Percentiles rank a stretch among this genome's conserved stretches.
phyloP scores from a whole-genome alignment of 2,329 filamentous ascomycete species.

The Fusarium sacchari region DNA sequence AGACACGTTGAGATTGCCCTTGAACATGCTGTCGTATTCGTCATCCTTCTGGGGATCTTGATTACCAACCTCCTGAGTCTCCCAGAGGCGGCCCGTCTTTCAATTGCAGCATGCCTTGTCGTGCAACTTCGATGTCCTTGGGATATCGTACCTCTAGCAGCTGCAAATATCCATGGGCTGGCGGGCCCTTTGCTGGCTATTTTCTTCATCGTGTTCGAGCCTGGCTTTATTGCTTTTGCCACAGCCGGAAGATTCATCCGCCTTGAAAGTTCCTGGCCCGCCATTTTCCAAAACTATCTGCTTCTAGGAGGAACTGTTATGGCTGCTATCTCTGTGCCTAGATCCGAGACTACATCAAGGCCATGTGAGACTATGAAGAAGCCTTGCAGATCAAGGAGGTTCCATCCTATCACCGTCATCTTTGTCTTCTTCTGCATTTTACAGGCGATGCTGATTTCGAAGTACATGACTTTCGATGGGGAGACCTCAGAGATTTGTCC shows the following conservation, averaged over 20 bases:
- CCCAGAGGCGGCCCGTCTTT: constrained; percentile 24
- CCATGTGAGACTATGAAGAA: background rate
- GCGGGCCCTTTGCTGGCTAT: constrained; percentile 3
- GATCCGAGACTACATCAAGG: background rate
- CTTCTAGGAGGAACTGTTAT: constrained; percentile 16
- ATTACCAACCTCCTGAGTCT: background rate
- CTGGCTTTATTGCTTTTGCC: background rate
- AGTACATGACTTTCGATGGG: constrained; percentile 18
- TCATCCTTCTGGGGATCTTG: constrained; percentile 2
- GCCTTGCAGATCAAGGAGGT: background rate
- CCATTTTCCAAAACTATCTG: background rate
- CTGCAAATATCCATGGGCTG: background rate
- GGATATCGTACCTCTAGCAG: background rate
- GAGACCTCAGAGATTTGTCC: background rate
- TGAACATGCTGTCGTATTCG: constrained; percentile 17
- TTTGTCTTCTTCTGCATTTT: constrained; percentile 8
- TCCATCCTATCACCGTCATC: constrained; percentile 3
- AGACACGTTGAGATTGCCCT: constrained; percentile 16
- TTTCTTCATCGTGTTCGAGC: background rate
- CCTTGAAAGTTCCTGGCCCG: background rate
- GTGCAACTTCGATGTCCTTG: constrained; percentile 15
- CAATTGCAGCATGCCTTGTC: constrained; percentile 21
- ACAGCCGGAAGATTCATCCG: constrained; percentile 2
- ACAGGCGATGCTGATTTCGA: constrained; percentile 22
- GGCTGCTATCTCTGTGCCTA: constrained; percentile 1